Conservation (phyloP, 306 rosid genomes). For the Vigna mungo region DNA sequence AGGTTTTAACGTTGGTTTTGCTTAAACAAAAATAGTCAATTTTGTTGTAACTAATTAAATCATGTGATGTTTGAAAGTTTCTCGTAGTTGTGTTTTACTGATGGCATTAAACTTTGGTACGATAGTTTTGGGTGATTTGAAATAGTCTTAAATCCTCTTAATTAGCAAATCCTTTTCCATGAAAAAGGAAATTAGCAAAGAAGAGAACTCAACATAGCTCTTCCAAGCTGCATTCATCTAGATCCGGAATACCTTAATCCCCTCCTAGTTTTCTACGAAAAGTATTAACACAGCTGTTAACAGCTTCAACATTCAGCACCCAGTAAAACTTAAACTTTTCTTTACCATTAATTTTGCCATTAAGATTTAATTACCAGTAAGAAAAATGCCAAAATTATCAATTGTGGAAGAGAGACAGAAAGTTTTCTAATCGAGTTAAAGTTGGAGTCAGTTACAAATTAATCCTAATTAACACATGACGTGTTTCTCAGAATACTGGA, state of each 20-base stretch:
- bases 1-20: background rate
- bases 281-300: slow-evolving; percentile 49
- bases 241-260: slow-evolving; percentile 48
- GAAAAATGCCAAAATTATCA: slow-evolving; percentile 39
- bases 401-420: background rate
- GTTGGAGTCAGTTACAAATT: slow-evolving; percentile 18
- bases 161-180: slow-evolving; percentile 38
- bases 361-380: slow-evolving; percentile 14
- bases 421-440: slow-evolving; percentile 29
- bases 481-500: slow-evolving; percentile 13
- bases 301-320: slow-evolving; percentile 39
- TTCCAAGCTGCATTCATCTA: slow-evolving; percentile 56
- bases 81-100: slow-evolving; percentile 2
- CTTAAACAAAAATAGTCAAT: slow-evolving; percentile 44
- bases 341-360: slow-evolving; percentile 11
- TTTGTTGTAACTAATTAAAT: slow-evolving; percentile 34
- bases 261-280: slow-evolving; percentile 59
- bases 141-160: slow-evolving; percentile 52
- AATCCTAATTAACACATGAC: background rate
- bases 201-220: slow-evolving; percentile 49
- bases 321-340: slow-evolving; percentile 31
- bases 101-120: slow-evolving; percentile 40
- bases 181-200: slow-evolving; percentile 38
- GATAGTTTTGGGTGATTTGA: slow-evolving; percentile 49
- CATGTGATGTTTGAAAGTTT: slow-evolving; percentile 46